Evolutionary conservation across 2,329 filamentous ascomycete genomes (phyloP).

Genomic region (Scedosporium minutisporum): DNA sequence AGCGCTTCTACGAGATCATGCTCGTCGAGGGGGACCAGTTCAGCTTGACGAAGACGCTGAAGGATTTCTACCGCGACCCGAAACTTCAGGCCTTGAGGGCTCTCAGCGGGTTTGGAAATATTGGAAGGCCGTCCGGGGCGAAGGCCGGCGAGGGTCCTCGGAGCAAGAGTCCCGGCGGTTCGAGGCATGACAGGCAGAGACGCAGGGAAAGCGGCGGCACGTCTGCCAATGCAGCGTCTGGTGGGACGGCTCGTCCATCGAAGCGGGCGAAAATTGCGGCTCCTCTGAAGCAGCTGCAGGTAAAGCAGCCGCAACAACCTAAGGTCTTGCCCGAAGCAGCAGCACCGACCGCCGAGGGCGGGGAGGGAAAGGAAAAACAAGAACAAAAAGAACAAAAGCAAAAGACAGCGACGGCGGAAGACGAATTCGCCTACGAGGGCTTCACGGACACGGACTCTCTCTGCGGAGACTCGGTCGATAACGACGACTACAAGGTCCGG

Average conservation of each 20-base stretch:
- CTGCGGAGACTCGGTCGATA: constrained; percentile 32
- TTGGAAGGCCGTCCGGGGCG: constrained; percentile 43
- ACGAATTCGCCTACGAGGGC: constrained; percentile 34
- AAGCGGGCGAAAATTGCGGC: constrained; percentile 10
- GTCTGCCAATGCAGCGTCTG: not conserved
- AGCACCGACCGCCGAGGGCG: constrained; percentile 6
- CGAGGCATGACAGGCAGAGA: not conserved
- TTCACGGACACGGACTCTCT: constrained; percentile 44
- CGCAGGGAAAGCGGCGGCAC: not conserved
- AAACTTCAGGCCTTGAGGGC: constrained; percentile 39
- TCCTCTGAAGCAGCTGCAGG: not conserved
- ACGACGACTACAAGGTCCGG: constrained; percentile 40
- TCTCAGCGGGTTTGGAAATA: constrained; percentile 47
- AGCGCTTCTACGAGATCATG: constrained; percentile 43
- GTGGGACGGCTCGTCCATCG: not conserved
- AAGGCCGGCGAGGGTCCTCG: constrained; percentile 20
- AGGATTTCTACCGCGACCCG: constrained; percentile 46
- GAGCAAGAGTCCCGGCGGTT: not conserved
- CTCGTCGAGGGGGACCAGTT: constrained; percentile 34
- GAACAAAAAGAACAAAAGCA: constrained; percentile 7
- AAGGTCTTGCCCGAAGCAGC: not conserved
- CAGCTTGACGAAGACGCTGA: constrained; percentile 38
- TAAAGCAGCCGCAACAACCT: not conserved
- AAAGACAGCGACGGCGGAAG: constrained; percentile 12
- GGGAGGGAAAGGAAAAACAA: not conserved